Base-by-base conservation (phyloP, 2,329 filamentous ascomycete genomes). In the Arachnomyces sp. region DNA sequence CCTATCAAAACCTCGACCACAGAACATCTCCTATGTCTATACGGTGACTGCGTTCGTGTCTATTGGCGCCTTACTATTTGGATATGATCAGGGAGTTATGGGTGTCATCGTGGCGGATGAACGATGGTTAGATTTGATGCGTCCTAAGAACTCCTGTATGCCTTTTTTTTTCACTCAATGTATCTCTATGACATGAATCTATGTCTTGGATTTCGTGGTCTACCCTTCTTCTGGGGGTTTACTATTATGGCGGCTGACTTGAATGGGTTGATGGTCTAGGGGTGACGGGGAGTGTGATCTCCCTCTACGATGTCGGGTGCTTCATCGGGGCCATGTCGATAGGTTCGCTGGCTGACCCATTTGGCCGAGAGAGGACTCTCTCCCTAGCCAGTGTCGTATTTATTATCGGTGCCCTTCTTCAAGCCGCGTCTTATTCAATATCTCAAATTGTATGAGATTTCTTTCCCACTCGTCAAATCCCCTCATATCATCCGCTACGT, bases 71-170 rank as follows among this genome's bases (percentile, higher is more conserved):
- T 53, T 67, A 8, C 58, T 69, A 4, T 68, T 69, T 43, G 60
- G 60, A 15, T 63, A 62, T 40, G 58, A 63, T 35, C 65, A 68
- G 18, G 67, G 67, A 7, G 64, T 68, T 34, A 61, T 69, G 44
- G 45, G 47, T 28, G 47, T 25, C 7, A 42, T 49, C 30, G 28
- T 48, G 20, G 17, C 16, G 16, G 39, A 40, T 16, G 25, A 32
- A 20, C 14, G 15, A 15, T 46, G 20, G 20, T 5, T 25, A 25
- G 20, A 25, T 9, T 9, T 25, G 20, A 25, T 25, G 20, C 20
- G 20, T 25, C 20, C 20, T 5, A 25, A 25, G 20, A 25, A 25
- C 9, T 25, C 20, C 5, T 25, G 20, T 25, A 5, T 25, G 20
- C 9, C 20, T 25, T 25, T 25, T 9, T 25, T 25, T 25, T 9